Evolutionary conservation across 768 basidiomycete genomes (phyloP), one percentile per base, ranked within the genome.

Genomic region (Ramaria rubella): DNA sequence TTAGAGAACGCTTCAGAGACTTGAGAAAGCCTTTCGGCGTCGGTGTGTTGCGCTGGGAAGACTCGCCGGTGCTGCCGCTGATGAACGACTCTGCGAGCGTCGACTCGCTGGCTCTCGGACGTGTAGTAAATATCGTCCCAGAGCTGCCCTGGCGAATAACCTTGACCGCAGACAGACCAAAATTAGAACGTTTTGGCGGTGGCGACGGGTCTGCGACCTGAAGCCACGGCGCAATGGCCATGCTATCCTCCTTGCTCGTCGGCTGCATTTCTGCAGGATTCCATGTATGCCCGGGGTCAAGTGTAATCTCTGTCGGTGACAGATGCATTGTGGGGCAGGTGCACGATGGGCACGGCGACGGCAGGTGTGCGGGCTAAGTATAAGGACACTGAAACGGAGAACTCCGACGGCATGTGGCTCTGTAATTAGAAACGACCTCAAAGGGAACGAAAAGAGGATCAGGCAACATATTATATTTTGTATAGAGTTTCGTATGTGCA

Each of bases 291-390:
- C 27, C 54, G 19, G 46, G 46, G 34, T 56, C 55, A 27, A 56
- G 55, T 12, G 55, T 36, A 26, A 56, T 46, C 27, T 56, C 55
- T 19, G 55, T 56, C 9, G 55, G 48, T 9, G 55, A 48, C 44
- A 24, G 27, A 21, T 49, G 43, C 55, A 56, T 49, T 29, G 55
- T 54, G n/a, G 52, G 27, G 45, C 5, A 9, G 21, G n/a, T n/a
- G n/a, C n/a, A n/a, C n/a, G n/a, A n/a, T n/a, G n/a, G n/a, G n/a
- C n/a, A n/a, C n/a, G n/a, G n/a, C n/a, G n/a, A n/a, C n/a, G n/a
- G n/a, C n/a, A n/a, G n/a, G n/a, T n/a, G n/a, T n/a, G n/a, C n/a
- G n/a, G n/a, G n/a, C n/a, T n/a, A n/a, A n/a, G n/a, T n/a, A n/a
- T n/a, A n/a, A n/a, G n/a, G n/a, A n/a, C 34, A 7, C 34, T 36